phyloP scores from a whole-genome alignment of 495 filamentous ascomycete genomes.

The Sabuloglossum arenarium region DNA sequence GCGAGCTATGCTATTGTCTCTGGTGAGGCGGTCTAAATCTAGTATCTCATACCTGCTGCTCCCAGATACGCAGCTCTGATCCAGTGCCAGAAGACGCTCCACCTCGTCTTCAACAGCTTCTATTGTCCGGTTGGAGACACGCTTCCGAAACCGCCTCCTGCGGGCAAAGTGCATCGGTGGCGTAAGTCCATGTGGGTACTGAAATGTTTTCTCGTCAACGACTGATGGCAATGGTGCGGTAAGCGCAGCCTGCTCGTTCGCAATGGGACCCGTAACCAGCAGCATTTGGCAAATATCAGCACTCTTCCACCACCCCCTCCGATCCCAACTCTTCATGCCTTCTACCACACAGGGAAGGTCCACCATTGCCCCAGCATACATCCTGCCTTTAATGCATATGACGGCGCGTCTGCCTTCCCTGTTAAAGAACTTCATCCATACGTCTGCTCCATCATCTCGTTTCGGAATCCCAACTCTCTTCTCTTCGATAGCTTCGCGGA shows the following conservation, averaged over 20 bases:
- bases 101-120: slow-evolving; percentile 75
- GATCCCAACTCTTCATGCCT: slow-evolving; percentile 92
- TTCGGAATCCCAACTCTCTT: slow-evolving; percentile 45
- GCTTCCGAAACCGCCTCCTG: slow-evolving; percentile 68
- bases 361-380: slow-evolving; percentile 64
- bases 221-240: slow-evolving; percentile 40
- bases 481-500: slow-evolving; percentile 49
- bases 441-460: slow-evolving; percentile 40
- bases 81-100: slow-evolving; percentile 48
- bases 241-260: slow-evolving; percentile 52
- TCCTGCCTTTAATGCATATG: slow-evolving; percentile 41
- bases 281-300: slow-evolving; percentile 95
- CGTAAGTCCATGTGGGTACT: slow-evolving; percentile 83
- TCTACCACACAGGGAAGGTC: slow-evolving; percentile 86
- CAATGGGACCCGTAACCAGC: slow-evolving; percentile 49
- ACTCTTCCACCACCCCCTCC: slow-evolving; percentile 76
- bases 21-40: slow-evolving; percentile 33
- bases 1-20: slow-evolving; percentile 21
- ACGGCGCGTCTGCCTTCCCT: slow-evolving; percentile 52
- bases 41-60: slow-evolving; percentile 38
- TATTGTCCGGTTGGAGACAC: slow-evolving; percentile 63
- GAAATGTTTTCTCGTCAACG: slow-evolving; percentile 37
- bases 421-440: slow-evolving; percentile 61
- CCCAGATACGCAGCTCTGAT: slow-evolving; percentile 32
- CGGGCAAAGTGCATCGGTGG: slow-evolving; percentile 76